Evolutionary conservation across 176 grass and related monocot species (phyloP).

Genomic region (Oryza rufipogon): DNA sequence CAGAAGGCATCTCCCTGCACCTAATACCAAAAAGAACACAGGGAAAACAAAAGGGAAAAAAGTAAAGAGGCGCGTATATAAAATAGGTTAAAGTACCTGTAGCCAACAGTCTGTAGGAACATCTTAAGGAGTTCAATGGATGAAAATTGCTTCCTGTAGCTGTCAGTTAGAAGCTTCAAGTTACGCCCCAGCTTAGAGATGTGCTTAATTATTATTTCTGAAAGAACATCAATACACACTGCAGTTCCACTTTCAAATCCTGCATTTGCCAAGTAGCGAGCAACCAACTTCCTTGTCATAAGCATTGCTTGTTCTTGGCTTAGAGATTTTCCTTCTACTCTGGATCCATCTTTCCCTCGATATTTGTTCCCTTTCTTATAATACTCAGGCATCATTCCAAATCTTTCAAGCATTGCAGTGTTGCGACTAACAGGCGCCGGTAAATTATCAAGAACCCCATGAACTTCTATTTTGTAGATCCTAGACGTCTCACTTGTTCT

Average conservation of each 20-base stretch:
- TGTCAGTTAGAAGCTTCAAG: constrained; percentile 84
- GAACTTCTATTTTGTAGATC: constrained; percentile 66
- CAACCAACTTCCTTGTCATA: constrained; percentile 67
- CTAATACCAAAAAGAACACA: constrained; percentile 10
- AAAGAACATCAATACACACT: constrained; percentile 74
- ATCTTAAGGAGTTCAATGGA: constrained; percentile 93
- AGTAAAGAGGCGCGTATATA: constrained; percentile 3
- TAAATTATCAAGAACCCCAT: constrained; percentile 94
- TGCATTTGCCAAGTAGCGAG: constrained; percentile 47
- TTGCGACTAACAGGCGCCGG: constrained; percentile 75
- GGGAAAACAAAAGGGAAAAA: not conserved
- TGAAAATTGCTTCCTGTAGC: constrained; percentile 91
- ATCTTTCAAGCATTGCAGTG: constrained; percentile 96
- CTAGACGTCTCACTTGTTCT: constrained; percentile 54
- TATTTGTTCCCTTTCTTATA: constrained; percentile 95
- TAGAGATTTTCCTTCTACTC: constrained; percentile 67
- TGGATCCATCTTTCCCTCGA: constrained; percentile 80
- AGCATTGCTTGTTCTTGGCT: constrained; percentile 76
- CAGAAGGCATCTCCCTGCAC: not conserved
- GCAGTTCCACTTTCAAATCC: constrained; percentile 73
- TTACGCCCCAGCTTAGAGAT: constrained; percentile 71
- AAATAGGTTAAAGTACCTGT: constrained; percentile 54
- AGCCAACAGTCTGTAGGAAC: constrained; percentile 87
- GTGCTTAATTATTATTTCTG: constrained; percentile 75
- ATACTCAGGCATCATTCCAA: constrained; percentile 95